A percentile compares a stretch with the other conserved stretches of the same genome.
Evolutionary conservation across 345 rosid species (phyloP).

Genomic region (Citrus cavaleriei): DNA sequence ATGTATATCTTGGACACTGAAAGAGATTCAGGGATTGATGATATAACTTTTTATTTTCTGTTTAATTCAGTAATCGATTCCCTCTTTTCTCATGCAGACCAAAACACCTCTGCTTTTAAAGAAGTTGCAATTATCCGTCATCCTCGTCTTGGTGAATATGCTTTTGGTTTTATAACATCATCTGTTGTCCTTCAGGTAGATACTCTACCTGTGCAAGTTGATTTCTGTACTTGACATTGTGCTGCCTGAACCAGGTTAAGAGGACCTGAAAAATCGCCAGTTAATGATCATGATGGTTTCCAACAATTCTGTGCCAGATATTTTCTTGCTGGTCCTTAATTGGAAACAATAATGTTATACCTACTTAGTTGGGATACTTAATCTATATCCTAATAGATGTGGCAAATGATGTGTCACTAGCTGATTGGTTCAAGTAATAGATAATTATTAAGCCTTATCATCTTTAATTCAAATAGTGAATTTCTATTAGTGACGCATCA

Average conservation of each 20-base stretch:
- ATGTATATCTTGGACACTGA: background rate
- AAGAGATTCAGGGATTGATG: background rate
- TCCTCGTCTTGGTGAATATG: conserved; percentile 88
- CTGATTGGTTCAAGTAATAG: too few species aligned
- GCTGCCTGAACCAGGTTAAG: background rate
- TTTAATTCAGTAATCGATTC: background rate
- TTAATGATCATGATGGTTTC: background rate
- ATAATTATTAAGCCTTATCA: too few species aligned
- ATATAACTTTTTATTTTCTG: background rate
- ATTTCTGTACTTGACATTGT: conserved; percentile 3
- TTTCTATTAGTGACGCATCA: too few species aligned
- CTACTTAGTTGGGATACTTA: too few species aligned
- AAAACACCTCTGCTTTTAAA: conserved; percentile 76
- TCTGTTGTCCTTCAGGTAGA: conserved; percentile 73
- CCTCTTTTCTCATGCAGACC: conserved; percentile 39
- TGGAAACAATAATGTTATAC: too few species aligned
- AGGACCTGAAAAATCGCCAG: background rate
- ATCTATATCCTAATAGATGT: too few species aligned
- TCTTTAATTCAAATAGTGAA: too few species aligned
- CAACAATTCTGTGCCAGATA: background rate
- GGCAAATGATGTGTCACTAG: too few species aligned
- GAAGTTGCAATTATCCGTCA: conserved; percentile 85
- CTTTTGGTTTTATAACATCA: conserved; percentile 86
- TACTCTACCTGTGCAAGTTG: background rate
- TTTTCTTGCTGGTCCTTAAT: background rate